Evolutionary conservation across 768 basidiomycete genomes (phyloP), one percentile per base, ranked within the genome.

Genomic region (Rhodotorula paludigena): DNA sequence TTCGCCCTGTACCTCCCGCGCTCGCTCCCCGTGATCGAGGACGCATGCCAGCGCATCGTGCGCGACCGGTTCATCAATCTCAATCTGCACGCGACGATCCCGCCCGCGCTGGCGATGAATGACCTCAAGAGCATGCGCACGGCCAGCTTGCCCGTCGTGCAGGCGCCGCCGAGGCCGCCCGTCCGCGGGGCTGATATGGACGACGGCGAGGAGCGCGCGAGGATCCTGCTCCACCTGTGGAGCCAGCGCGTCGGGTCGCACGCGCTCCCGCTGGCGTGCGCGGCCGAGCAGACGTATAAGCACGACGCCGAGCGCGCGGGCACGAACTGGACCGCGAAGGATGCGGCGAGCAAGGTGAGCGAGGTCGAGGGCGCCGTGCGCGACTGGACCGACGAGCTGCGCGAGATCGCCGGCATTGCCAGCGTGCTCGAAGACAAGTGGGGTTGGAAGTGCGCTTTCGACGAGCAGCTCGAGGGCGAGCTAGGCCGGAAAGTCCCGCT

Each of bases 81-180:
- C 35, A 20, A 36, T 14, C 25, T 54, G 35, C 33, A 38, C 35
- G 18, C 52, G 2, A 12, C 36, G 8, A 54, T 54, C 36, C 52
- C 52, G 23, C 35, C 52, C 25, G 36, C 52, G 23, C 52, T 54
- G 23, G 52, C 52, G 35, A 54, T 54, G 52, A 54, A 54, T 35
- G 52, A 54, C 10, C 23, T 54, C 12, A 23, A n/a, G 25, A 6
- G 21, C 14, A 54, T 38, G 28, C 11, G 35, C 8, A 11, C 35
- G 5, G 33, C 38, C 20, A 0, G 7, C 23, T 21, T 54, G 5
- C 52, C 49, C 1, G 21, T 33, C 18, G 20, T 51, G 32, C 18
- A 32, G 2, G 49, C 49, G 49, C 49, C 49, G 32, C n/a, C 47
- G 47, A 25, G 25, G 12, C 42, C 42, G 2, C 42, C 42, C 28